Conservation (phyloP, 306 rosid genomes). For the Corylus avellana region DNA sequence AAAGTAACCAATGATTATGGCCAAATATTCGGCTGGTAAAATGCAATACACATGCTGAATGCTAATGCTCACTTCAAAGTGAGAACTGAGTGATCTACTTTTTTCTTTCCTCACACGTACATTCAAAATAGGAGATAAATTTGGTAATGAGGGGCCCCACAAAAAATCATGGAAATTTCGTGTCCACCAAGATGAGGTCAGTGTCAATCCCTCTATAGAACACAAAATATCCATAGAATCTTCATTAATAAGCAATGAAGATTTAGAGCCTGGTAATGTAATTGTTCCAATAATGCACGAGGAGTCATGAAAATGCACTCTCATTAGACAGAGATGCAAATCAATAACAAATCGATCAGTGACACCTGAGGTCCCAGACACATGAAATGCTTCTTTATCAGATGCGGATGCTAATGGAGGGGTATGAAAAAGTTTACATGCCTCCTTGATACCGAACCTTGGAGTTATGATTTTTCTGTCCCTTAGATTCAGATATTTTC, state of each 20-base stretch:
- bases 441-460: slow-evolving; percentile 28
- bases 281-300: slow-evolving; percentile 73
- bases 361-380: slow-evolving; percentile 37
- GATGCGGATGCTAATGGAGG: slow-evolving; percentile 36
- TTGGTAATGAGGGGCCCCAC: slow-evolving; percentile 75
- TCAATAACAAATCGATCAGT: slow-evolving; percentile 45
- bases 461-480: slow-evolving; percentile 47
- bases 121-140: slow-evolving; percentile 79
- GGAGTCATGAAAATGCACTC: slow-evolving; percentile 84
- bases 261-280: slow-evolving; percentile 51
- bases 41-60: slow-evolving; percentile 87
- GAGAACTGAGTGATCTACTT: slow-evolving; percentile 36
- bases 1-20: slow-evolving; percentile 84
- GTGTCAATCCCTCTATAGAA: slow-evolving; percentile 72
- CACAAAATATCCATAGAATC: slow-evolving; percentile 59
- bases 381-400: slow-evolving; percentile 29
- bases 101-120: slow-evolving; percentile 59
- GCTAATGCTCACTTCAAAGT: slow-evolving; percentile 61
- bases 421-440: slow-evolving; percentile 33
- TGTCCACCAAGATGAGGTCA: slow-evolving; percentile 73
- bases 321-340: slow-evolving; percentile 52
- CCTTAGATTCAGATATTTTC: slow-evolving; percentile 55
- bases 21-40: slow-evolving; percentile 85
- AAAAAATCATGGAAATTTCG: slow-evolving; percentile 54
- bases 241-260: slow-evolving; percentile 55